These are phyloP conservation scores for Eucalyptus decipiens DNA, from an alignment of 345 rosid species.

Conservation along the genomic window DNA sequence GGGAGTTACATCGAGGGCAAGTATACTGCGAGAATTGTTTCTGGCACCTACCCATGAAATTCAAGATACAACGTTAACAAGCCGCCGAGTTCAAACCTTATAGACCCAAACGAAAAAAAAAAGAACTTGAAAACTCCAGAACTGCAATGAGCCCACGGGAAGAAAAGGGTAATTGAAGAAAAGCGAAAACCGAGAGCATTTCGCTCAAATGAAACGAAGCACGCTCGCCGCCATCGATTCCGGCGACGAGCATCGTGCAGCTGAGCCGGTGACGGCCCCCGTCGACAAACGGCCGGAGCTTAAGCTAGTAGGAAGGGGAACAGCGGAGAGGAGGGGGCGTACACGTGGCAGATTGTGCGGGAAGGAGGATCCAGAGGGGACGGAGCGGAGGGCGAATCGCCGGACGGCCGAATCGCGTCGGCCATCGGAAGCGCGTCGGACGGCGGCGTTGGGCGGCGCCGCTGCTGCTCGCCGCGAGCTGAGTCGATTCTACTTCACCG, in stretches of 20 bases:
- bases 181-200: background rate
- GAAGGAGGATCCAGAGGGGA: conserved; percentile 47
- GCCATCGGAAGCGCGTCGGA: background rate
- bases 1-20: conserved; percentile 89
- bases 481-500: background rate
- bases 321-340: background rate
- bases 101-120: background rate
- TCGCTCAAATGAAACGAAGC: background rate
- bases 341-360: conserved; percentile 69
- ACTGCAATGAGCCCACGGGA: background rate
- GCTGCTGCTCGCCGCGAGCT: background rate
- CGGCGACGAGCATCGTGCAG: background rate
- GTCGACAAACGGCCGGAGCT: background rate
- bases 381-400: conserved; percentile 21
- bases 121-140: background rate
- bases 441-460: background rate
- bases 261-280: background rate
- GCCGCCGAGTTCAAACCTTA: background rate
- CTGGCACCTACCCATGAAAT: conserved; percentile 35
- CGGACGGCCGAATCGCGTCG: conserved; percentile 23
- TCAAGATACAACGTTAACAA: background rate
- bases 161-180: background rate
- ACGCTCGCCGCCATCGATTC: background rate
- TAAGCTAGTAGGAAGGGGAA: background rate
- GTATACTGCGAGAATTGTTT: conserved; percentile 91